Evolutionary conservation across 805 yeast genomes (phyloP), one percentile per base, ranked within the genome.

Genomic region (Saturnispora galanensis): DNA sequence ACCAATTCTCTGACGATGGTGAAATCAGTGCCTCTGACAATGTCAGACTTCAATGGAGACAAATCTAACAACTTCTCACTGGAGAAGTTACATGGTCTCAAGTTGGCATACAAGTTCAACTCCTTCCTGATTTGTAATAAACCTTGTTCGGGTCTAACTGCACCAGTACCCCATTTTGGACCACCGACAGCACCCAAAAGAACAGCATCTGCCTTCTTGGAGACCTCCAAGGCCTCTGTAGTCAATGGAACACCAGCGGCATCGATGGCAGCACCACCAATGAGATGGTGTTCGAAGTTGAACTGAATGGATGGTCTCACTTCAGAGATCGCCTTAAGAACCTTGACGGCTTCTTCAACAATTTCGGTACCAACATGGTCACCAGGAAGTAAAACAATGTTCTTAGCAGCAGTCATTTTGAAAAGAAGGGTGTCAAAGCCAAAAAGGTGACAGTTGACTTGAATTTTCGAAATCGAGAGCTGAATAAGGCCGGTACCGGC

Each of bases 261-360:
- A 63, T 93, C 98, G 58, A 93, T 90, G 39, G 97, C 95, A 42
- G 97, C 97, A 58, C 98, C 98, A 52, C 98, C 98, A 56, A 93
- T 90, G 57, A 90, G 73, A 59, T 89, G 96, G 50, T 83, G 67
- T 57, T 83, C 73, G 63, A 87, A 86, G 43, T 83, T 77, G 60
- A 93, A 89, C 58, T 79, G 67, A 57, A 83, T 68, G 12, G 57
- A 60, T 36, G 81, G 74, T 39, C 72, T 70, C 37, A 63, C 78
- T 48, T 70, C 72, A 54, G 77, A 76, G 54, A 90, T 84, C 44
- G 96, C 87, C 47, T 79, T 71, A 49, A 93, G 73, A 30, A 93
- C 96, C 64, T 90, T 90, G 57, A 89, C 79, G 40, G 98, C 97
- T 70, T 89, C 97, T 21, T 70, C 79, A 46, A 84, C 77, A 52